A percentile compares a stretch with the other conserved stretches of the same genome.
These are phyloP conservation scores for Aspergillus sp. DNA, from an alignment of 2,329 filamentous ascomycete species.

Conservation along the genomic window DNA sequence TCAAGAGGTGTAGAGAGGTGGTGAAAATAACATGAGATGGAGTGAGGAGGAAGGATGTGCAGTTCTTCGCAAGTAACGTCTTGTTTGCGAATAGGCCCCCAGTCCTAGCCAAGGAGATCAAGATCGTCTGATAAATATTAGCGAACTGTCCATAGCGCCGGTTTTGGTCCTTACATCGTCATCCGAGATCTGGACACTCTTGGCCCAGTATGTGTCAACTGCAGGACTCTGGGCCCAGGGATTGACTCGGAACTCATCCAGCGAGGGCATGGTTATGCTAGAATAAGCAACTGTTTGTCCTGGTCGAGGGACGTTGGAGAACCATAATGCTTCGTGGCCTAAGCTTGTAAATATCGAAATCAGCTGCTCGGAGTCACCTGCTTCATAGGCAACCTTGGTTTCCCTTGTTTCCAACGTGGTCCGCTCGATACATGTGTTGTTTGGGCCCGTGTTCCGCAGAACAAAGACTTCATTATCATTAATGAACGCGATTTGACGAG, in stretches of 20 bases:
- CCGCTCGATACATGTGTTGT: constrained; percentile 35
- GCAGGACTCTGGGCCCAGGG: constrained; percentile 39
- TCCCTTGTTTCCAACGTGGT: constrained; percentile 41
- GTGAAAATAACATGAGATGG: constrained; percentile 86
- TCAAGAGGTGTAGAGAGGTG: constrained; percentile 88
- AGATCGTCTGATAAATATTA: constrained; percentile 45
- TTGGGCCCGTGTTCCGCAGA: constrained; percentile 42
- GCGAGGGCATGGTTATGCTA: constrained; percentile 27
- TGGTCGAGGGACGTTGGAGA: constrained; percentile 36
- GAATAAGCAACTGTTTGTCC: constrained; percentile 38
- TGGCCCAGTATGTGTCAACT: constrained; percentile 45
- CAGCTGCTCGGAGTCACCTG: constrained; percentile 39
- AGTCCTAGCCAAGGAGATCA: constrained; percentile 71
- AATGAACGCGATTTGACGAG: constrained; percentile 54
- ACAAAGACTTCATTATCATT: constrained; percentile 49
- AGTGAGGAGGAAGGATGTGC: constrained; percentile 87
- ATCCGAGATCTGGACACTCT: constrained; percentile 40
- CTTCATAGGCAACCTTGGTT: constrained; percentile 35
- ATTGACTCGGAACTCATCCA: constrained; percentile 24
- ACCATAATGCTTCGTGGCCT: constrained; percentile 42
- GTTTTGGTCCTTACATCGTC: constrained; percentile 40
- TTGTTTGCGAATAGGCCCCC: constrained; percentile 81
- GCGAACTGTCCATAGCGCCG: background rate
- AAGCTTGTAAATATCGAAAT: constrained; percentile 43
- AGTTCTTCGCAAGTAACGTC: constrained; percentile 76